Conservation (phyloP, 257 asterid genomes). For the Parsonsia alboflavescens region DNA sequence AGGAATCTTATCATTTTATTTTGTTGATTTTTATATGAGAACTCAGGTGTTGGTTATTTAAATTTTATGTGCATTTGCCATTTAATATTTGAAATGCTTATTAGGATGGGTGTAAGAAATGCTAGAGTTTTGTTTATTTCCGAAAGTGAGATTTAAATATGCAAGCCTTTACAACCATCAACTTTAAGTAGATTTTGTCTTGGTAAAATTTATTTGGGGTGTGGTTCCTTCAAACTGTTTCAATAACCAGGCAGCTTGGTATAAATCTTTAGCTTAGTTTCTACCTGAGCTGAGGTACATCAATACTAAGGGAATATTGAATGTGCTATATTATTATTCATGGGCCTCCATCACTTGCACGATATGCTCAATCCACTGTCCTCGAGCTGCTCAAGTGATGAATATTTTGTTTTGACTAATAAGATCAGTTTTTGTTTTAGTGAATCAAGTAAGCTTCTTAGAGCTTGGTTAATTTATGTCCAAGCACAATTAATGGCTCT, state of each 20-base stretch:
- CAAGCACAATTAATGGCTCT: no score
- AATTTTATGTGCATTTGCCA: background rate
- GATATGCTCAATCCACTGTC: background rate
- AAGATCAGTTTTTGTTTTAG: background rate
- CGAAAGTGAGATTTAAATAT: background rate
- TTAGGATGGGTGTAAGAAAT: background rate
- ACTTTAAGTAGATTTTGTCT: background rate
- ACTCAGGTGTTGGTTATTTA: background rate
- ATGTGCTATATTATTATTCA: background rate
- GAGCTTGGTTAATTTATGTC: background rate
- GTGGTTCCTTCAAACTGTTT: background rate
- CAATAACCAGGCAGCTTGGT: background rate
- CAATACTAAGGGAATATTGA: background rate
- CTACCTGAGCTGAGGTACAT: background rate
- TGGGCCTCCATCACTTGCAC: background rate
- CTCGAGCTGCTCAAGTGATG: background rate
- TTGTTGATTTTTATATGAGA: background rate
- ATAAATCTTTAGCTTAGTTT: background rate
- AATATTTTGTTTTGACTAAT: background rate
- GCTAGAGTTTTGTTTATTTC: conserved; percentile 2
- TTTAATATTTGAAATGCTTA: background rate
- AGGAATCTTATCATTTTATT: background rate
- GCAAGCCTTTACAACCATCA: background rate
- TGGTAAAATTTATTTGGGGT: background rate
- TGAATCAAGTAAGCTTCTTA: background rate